These are phyloP conservation scores for Piromyces finnis DNA, from an alignment of 192 early-diverging fungal genomes.

Conservation along the genomic window DNA sequence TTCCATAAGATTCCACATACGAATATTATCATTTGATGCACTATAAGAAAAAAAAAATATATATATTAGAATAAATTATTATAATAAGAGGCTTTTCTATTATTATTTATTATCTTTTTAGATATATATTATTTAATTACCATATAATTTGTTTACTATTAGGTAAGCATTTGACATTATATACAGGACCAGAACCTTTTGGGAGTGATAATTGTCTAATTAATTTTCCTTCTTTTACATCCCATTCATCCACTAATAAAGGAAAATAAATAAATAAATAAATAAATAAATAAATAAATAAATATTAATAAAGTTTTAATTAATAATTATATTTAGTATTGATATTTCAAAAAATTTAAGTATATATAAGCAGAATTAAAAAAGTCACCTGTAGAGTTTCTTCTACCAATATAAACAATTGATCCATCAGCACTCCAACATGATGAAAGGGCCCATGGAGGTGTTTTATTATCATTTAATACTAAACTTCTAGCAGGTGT, in stretches of 20 bases:
- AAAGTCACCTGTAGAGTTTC: slow-evolving; percentile 56
- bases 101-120: not conserved
- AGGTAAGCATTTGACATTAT: slow-evolving; percentile 49
- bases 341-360: too few species aligned
- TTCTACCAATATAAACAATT: slow-evolving; percentile 63
- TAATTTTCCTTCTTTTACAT: slow-evolving; percentile 39
- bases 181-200: slow-evolving; percentile 72
- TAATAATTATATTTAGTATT: too few species aligned
- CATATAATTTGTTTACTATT: slow-evolving; percentile 71
- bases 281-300: too few species aligned
- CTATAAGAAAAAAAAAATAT: too few species aligned
- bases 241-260: slow-evolving; percentile 69
- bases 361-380: too few species aligned
- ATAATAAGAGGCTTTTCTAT: too few species aligned
- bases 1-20: slow-evolving; percentile 63
- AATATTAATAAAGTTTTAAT: too few species aligned
- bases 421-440: slow-evolving; percentile 74
- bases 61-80: too few species aligned
- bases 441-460: slow-evolving; percentile 25
- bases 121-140: too few species aligned
- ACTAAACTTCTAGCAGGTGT: not conserved
- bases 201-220: slow-evolving; percentile 67
- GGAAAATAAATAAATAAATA: too few species aligned
- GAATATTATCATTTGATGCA: slow-evolving; percentile 81
- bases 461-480: not conserved